Conservation (phyloP, 805 yeast genomes). For the Ogataea trehalophila region DNA sequence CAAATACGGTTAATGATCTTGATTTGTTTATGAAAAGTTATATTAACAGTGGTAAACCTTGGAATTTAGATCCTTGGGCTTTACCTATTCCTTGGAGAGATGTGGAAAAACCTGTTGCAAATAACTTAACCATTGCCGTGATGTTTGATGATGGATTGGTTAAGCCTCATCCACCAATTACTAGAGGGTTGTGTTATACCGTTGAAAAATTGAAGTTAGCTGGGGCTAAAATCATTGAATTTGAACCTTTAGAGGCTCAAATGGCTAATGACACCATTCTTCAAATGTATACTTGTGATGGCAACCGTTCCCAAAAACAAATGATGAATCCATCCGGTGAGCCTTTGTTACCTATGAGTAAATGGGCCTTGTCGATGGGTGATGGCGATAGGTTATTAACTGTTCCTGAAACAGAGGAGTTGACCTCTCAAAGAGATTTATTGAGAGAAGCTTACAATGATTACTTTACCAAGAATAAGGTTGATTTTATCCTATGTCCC, state of each 20-base stretch:
- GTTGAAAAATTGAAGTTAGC: slow-evolving; percentile 52
- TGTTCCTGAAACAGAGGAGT: slow-evolving; percentile 48
- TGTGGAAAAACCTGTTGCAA: slow-evolving; percentile 34
- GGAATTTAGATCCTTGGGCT: slow-evolving; percentile 44
- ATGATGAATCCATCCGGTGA: slow-evolving; percentile 60
- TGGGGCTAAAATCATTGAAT: slow-evolving; percentile 52
- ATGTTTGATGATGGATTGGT: slow-evolving; percentile 61
- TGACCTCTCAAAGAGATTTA: slow-evolving; percentile 51
- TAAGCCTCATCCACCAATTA: slow-evolving; percentile 62
- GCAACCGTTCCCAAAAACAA: slow-evolving; percentile 52
- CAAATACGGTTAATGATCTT: slow-evolving; percentile 59
- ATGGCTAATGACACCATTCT: slow-evolving; percentile 56
- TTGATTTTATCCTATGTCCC: slow-evolving; percentile 67
- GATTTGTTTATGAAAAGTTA: slow-evolving; percentile 63
- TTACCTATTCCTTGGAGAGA: slow-evolving; percentile 52
- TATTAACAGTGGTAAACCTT: slow-evolving; percentile 60
- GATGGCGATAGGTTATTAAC: slow-evolving; percentile 47
- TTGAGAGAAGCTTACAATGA: slow-evolving; percentile 54
- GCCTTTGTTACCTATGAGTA: slow-evolving; percentile 61
- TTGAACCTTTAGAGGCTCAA: slow-evolving; percentile 53
- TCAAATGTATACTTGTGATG: slow-evolving; percentile 60
- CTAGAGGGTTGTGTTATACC: slow-evolving; percentile 49
- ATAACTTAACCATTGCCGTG: slow-evolving; percentile 52
- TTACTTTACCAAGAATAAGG: slow-evolving; percentile 46
- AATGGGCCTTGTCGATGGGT: slow-evolving; percentile 56